Evolutionary conservation across 768 basidiomycete genomes (phyloP), one percentile per base, ranked within the genome.

Genomic region (Tulasnella sp.): DNA sequence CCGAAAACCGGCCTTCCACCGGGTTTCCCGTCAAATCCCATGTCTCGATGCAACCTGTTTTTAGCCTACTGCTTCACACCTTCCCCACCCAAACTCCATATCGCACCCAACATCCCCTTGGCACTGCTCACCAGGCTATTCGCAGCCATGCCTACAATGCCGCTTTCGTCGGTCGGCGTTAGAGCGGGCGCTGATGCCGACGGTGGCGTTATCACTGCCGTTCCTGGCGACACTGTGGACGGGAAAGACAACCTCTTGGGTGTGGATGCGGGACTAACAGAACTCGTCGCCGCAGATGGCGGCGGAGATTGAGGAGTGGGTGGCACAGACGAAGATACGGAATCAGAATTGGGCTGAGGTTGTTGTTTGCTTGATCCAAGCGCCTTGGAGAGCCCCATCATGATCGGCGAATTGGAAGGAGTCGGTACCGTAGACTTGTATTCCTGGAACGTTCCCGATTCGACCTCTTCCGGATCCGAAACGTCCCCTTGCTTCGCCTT

Each of bases 101-200:
- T 83, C 29, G 86, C 84, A 29, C 93, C 91, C 25, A 95, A 81
- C 79, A 91, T 90, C 64, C 92, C 91, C 25, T 92, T 90, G 1
- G 94, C 94, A 72, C 87, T 90, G 64, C 88, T 90, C 76, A 95
- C 91, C 52, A 96, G 92, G 29, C 25, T 68, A 73, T 91, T 93
- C 25, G 90, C 92, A 31, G 93, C 90, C 69, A 88, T 85, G 19
- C 88, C 87, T 31, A 88, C 87, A 29, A 91, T 83, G 45, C 84
- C 86, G 29, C 81, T 81, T 71, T 80, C 82, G 67, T 79, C 81
- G 17, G 74, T 79, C 78, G 58, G 78, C 77, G 40, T 79, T 70
- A 70, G 78, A 76, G 71, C 74, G 37, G 49, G 31, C 78, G 78
- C 38, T 81, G 81, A 31, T 17, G 67, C 67, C 38, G 38, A 68